Base-by-base conservation (phyloP, 352 stramenopile species). In the Globisporangium uncinulatum region DNA sequence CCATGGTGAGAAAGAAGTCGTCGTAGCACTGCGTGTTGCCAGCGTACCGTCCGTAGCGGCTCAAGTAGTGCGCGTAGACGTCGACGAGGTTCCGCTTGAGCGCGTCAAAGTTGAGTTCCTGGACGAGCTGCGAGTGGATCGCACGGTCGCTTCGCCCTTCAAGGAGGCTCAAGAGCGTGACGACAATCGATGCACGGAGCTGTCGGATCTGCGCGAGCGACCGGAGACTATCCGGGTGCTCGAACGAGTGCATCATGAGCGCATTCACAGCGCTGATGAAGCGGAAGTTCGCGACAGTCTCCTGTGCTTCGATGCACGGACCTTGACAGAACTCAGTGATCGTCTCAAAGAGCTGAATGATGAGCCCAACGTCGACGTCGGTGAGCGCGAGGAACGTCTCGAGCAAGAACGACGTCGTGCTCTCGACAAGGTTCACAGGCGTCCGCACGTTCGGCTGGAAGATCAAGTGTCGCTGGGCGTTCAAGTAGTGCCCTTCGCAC, bases 241-340 rank as follows among this genome's bases (percentile, higher is more conserved):
- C 65, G 37, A 83, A 83, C 21, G 71, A 73, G 44, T 84, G 73
- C 17, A 83, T 76, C 58, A 92, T 55, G 5, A 92, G 51, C 6
- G 79, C 73, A 53, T 92, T 92, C 19, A 89, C 79, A 15, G 72
- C 71, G 54, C 76, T 85, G 48, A 92, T 76, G 59, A 92, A 88
- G 50, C 83, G 84, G 65, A 86, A 89, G 46, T 87, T 89, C 0
- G 77, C 76, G 5, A 89, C 79, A 6, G 76, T 87, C 51, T 84
- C 68, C 57, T 92, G 81, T 0, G 81, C 79, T 74, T 88, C 81
- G 11, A 74, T 56, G 44, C 81, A 92, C 1, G 76, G 81, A 6
- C 81, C 81, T 60, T 92, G 81, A n/a, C 81, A 92, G 54, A 85
- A 87, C 54, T 92, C 81, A 3, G 79, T 79, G 31, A 92, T 83